Evolutionary conservation across 805 yeast species (phyloP), one percentile per base, ranked within the genome.

Genomic region (Metschnikowia sp.): DNA sequence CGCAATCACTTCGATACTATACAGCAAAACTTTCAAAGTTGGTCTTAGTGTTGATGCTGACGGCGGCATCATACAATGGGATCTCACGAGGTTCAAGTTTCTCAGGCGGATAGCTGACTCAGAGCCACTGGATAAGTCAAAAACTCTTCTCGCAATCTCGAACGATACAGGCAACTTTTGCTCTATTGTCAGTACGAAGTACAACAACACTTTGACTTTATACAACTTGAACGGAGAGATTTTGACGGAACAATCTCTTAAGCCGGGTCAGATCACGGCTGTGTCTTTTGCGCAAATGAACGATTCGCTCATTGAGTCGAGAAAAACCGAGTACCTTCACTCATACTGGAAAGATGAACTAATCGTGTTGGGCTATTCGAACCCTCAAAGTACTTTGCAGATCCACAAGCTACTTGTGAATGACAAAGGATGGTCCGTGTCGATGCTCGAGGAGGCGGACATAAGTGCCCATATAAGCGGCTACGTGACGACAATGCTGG

Each of bases 41-140:
- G 68, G 84, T 9, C 50, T 84, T 10, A 77, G 84, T 50, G 61
- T 79, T 22, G 89, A 85, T 58, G 55, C 45, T 0, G 66, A 61
- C 8, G 92, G 95, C 0, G 61, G 62, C 2, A 78, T 82, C 2
- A 73, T 74, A 15, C 52, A 82, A 4, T 88, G 96, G 92, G 88
- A 88, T 56, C 54, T 81, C 35, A 73, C 81, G 2, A 60, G 82
- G 30, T 71, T 70, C 43, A 74, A 74, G 43, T 72, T 76, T 37
- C 75, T 86, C 3, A 64, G 87, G 47, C 59, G 58, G 40, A 51
- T 72, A 6, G 59, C 33, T 2, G 49, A 58, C 5, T 38, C 54
- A 4, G 37, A 42, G 61, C 40, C 52, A 61, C 11, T 38, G 39
- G 34, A 50, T 60, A 7, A 50, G 58, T 8, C 54, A 6, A 67